Percentiles rank a stretch among this genome's conserved stretches.
phyloP scores from a whole-genome alignment of 169 alveolate species.

The Neospora caninum region DNA sequence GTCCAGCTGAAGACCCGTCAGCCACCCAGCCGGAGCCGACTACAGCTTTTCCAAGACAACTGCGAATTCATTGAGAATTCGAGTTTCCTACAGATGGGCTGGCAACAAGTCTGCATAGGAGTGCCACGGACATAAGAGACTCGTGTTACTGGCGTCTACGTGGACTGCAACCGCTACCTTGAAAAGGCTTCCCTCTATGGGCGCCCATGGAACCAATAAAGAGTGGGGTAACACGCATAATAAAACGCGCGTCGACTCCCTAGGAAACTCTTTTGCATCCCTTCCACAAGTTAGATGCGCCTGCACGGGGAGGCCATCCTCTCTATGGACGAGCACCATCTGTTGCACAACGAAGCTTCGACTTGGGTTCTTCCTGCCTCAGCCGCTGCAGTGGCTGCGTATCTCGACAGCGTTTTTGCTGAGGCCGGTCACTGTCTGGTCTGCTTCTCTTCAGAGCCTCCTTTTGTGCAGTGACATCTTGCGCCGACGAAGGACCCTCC shows the following conservation, averaged over 20 bases:
- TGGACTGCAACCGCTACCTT: not conserved
- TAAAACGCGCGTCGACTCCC: no score
- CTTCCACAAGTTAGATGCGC: not conserved
- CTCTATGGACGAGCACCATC: not conserved
- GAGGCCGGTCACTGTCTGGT: not conserved
- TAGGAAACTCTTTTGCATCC: no score
- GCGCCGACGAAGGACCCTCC: no score
- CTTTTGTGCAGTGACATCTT: not conserved
- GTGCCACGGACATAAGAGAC: not conserved
- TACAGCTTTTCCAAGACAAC: no score
- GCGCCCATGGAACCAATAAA: not conserved
- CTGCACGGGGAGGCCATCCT: not conserved
- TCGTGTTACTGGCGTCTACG: not conserved
- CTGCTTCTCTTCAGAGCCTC: not conserved
- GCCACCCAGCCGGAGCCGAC: not conserved
- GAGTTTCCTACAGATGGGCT: not conserved
- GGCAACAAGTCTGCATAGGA: not conserved
- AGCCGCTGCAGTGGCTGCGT: not conserved
- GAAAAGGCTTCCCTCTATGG: not conserved
- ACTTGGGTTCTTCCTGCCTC: not conserved
- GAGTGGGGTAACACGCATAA: not conserved
- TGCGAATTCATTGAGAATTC: not conserved
- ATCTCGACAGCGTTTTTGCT: not conserved
- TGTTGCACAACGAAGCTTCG: not conserved
- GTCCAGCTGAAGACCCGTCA: not conserved